These are phyloP conservation scores for Suhomyces guaymorum DNA, from an alignment of 1,139 yeast species.

Conservation along the genomic window DNA sequence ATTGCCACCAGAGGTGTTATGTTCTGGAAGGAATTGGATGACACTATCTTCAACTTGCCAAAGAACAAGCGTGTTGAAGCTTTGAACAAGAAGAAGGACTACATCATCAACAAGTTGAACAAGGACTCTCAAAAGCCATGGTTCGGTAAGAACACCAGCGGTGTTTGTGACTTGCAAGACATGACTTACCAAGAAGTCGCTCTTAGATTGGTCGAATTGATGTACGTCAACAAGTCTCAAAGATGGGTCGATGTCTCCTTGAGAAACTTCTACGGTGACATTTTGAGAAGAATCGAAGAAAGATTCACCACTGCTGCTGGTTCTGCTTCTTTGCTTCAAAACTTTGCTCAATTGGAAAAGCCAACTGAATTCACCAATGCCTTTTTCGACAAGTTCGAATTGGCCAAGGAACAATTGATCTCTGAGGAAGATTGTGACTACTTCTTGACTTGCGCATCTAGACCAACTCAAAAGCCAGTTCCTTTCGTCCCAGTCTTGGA, in stretches of 20 bases:
- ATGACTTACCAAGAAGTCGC: conserved; percentile 96
- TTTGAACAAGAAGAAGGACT: conserved; percentile 77
- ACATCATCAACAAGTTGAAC: conserved; percentile 80
- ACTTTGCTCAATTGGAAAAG: conserved; percentile 57
- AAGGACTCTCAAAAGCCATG: conserved; percentile 97
- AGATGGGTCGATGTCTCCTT: conserved; percentile 89
- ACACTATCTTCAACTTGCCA: conserved; percentile 87
- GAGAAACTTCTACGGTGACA: conserved; percentile 84
- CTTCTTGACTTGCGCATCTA: conserved; percentile 81
- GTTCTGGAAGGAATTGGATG: conserved; percentile 96
- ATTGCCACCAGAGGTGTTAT: conserved; percentile 97
- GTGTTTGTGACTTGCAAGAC: conserved; percentile 88
- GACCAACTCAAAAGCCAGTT: conserved; percentile 92
- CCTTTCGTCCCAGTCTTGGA: conserved; percentile 96
- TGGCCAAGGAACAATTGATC: conserved; percentile 76
- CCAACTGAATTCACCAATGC: conserved; percentile 64
- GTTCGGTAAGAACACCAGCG: conserved; percentile 79
- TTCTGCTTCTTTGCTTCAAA: conserved; percentile 69
- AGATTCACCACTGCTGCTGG: conserved; percentile 69
- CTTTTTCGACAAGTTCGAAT: conserved; percentile 69
- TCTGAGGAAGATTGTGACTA: conserved; percentile 95
- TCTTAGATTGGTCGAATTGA: conserved; percentile 80
- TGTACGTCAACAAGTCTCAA: conserved; percentile 76
- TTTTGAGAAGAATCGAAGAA: conserved; percentile 93
- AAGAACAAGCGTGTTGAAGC: conserved; percentile 86